phyloP scores from a whole-genome alignment of 2,329 filamentous ascomycete genomes.

The Fusarium setosum region DNA sequence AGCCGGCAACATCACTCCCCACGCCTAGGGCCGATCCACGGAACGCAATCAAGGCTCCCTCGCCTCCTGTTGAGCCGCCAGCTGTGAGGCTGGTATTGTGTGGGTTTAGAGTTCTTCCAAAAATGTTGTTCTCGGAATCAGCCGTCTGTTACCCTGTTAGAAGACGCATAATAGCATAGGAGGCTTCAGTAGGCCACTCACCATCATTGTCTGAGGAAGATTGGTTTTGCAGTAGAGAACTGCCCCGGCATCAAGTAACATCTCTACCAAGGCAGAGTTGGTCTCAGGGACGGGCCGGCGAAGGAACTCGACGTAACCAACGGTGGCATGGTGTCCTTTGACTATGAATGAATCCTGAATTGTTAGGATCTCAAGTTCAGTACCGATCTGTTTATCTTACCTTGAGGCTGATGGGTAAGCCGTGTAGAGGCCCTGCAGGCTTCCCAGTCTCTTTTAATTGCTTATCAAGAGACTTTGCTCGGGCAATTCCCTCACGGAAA shows the following conservation, averaged over 20 bases:
- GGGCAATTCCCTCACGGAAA: slow-evolving; percentile 30
- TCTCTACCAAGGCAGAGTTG: slow-evolving; percentile 39
- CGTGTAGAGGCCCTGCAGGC: slow-evolving; percentile 33
- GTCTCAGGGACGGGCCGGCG: slow-evolving; percentile 26
- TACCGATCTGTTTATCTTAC: background rate
- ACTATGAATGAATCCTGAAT: slow-evolving; percentile 38
- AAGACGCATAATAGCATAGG: fast-evolving
- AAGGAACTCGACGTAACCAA: slow-evolving; percentile 43
- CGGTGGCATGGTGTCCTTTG: slow-evolving; percentile 36
- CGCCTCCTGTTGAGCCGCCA: slow-evolving; percentile 41
- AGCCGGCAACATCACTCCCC: slow-evolving; percentile 53
- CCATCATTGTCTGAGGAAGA: slow-evolving; percentile 71
- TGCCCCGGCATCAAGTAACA: slow-evolving; percentile 41
- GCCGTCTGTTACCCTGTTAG: slow-evolving; percentile 34
- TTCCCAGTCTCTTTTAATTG: slow-evolving; percentile 34
- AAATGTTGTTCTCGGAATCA: slow-evolving; percentile 53
- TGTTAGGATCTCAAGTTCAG: background rate
- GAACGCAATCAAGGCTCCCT: slow-evolving; percentile 35
- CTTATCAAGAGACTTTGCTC: slow-evolving; percentile 29
- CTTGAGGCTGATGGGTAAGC: slow-evolving; percentile 39
- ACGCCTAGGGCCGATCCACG: slow-evolving; percentile 41
- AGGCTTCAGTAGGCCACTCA: slow-evolving; percentile 29
- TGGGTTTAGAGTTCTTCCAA: slow-evolving; percentile 42
- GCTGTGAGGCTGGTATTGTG: slow-evolving; percentile 49
- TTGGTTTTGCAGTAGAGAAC: slow-evolving; percentile 58